Conservation (phyloP, 2,329 filamentous ascomycete genomes). For the Cercospora citrullina region DNA sequence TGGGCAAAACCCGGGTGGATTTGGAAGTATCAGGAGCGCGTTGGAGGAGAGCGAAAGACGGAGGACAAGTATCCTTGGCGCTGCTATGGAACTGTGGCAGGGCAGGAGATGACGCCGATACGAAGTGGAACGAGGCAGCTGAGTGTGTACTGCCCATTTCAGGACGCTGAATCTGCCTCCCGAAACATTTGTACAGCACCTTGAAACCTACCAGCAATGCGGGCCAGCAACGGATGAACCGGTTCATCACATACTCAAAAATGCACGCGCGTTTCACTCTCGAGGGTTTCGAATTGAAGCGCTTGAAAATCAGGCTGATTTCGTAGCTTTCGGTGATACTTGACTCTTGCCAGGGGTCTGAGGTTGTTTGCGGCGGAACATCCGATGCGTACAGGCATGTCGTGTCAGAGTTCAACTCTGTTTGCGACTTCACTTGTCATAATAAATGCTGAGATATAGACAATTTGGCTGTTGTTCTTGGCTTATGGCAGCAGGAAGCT, state of each 20-base stretch:
- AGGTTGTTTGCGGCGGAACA: neutral
- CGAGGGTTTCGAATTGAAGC: neutral
- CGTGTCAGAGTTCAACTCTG: neutral
- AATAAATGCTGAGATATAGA: neutral
- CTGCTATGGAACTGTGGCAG: conserved; percentile 29
- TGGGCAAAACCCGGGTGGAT: conserved; percentile 25
- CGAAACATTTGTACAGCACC: neutral
- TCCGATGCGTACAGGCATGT: neutral
- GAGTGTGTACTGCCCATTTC: neutral
- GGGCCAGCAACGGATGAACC: neutral
- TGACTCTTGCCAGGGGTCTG: neutral
- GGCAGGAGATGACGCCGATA: conserved; percentile 15
- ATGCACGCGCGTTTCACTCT: neutral
- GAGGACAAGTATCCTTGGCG: conserved; percentile 25
- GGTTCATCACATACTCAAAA: neutral
- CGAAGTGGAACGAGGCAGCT: neutral
- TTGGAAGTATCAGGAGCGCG: conserved; percentile 30
- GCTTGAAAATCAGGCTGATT: neutral
- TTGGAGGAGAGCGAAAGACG: conserved; percentile 30
- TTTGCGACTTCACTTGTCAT: conserved; percentile 2
- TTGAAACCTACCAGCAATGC: neutral
- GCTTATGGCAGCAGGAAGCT: neutral
- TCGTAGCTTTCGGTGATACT: neutral
- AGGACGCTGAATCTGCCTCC: neutral
- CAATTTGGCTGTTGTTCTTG: neutral